Base-by-base conservation (phyloP, 2,329 filamentous ascomycete genomes). In the Fusarium globosum region DNA sequence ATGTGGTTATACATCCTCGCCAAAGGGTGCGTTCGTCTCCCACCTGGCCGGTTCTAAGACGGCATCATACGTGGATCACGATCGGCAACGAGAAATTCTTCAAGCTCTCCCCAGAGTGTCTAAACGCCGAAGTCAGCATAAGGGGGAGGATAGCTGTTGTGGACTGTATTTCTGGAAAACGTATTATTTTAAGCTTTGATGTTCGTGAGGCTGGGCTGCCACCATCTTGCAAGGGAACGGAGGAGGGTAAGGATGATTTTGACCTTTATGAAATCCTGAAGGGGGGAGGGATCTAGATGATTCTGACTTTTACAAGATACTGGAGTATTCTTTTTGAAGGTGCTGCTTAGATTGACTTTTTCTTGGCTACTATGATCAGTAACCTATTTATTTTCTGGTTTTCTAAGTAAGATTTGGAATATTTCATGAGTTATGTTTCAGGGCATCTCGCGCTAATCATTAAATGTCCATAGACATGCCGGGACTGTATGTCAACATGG, bases 111-210 rank as follows among this genome's bases (percentile, higher is more conserved):
- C 33, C 49, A 21, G 49, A 53, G 7, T 53, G 49, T 26, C 10
- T 26, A 4, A 26, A 13, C 5, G 23, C n/a, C 7, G 3, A 53
- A 6, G 7, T 38, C 16, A 21, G 3, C 2, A 9, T 53, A 20
- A 7, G 2, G 3, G 33, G 23, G 4, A 12, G 4, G 0, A 28
- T 0, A 16, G 7, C 3, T 21, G 0, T 53, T 28, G 3, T 21
- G 1, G 4, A 9, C 1, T 53, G 33, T 5, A 2, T 6, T 12
- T 53, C 33, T 28, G 18, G 23, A 9, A 38, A 3, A 7, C 35
- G 2, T 7, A 16, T 38, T 2, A 9, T 53, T 2, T 3, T 38
- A 2, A 21, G 33, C 10, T 38, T 53, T 11, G 7, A 36, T 6
- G 18, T 52, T 3, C 1, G 9, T 13, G 2, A 53, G 7, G 13